Conservation (phyloP, 495 filamentous ascomycete species). For the Schizothecium vesticola region DNA sequence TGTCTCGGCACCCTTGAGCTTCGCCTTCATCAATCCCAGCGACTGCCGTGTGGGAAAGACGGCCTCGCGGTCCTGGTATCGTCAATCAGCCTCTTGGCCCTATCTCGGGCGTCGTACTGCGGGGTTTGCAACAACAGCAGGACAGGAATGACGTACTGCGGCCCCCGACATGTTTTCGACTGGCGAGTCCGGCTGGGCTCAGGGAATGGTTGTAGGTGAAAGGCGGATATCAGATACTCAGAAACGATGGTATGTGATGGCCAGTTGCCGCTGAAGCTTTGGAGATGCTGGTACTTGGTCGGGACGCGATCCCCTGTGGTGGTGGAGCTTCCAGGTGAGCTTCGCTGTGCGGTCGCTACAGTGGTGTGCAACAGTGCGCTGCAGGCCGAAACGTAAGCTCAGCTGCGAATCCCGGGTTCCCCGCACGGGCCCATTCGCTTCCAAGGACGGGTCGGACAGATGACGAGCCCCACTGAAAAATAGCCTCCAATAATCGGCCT, state of each 20-base stretch:
- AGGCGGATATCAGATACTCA: neutral
- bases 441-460: neutral
- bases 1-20: slow-evolving; percentile 93
- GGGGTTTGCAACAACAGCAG: slow-evolving; percentile 10
- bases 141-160: slow-evolving; percentile 39
- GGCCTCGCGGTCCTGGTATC: slow-evolving; percentile 69
- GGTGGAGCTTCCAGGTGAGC: slow-evolving; percentile 14
- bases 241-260: neutral
- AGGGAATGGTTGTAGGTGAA: neutral
- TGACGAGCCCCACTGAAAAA: neutral
- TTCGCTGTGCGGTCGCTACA: neutral
- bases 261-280: neutral
- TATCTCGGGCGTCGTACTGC: slow-evolving; percentile 1
- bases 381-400: neutral
- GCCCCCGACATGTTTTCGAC: slow-evolving; percentile 53
- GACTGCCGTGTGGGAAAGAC: slow-evolving; percentile 99
- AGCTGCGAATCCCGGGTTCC: neutral
- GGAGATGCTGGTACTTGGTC: neutral
- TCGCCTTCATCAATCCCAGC: slow-evolving; percentile 92
- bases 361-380: neutral
- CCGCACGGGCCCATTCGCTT: slow-evolving; percentile 9
- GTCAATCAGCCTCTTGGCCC: slow-evolving; percentile 15
- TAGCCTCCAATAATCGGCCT: neutral
- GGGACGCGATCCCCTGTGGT: slow-evolving; percentile 10
- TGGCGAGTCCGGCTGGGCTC: slow-evolving; percentile 1